Percentiles rank a stretch among this genome's conserved stretches.
Evolutionary conservation across 768 basidiomycete species (phyloP).

Genomic region (Macrocybe gigantea): DNA sequence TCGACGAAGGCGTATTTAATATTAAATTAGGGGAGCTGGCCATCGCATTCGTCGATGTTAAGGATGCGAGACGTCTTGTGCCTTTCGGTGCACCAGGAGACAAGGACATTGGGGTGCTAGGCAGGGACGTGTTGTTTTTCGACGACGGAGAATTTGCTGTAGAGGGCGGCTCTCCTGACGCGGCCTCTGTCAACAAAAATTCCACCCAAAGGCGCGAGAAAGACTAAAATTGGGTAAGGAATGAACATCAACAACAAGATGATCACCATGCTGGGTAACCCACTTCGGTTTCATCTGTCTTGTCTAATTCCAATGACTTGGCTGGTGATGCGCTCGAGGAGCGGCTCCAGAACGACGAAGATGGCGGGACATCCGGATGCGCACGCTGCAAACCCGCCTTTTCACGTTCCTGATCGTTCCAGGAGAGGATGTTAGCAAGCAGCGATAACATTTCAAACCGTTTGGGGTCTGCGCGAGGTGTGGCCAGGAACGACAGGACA

Average conservation of each 20-base stretch:
- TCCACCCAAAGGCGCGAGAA: slow-evolving; percentile 98
- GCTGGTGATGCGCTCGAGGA: slow-evolving; percentile 21
- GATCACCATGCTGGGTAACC: slow-evolving; percentile 5
- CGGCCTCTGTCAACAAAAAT: slow-evolving; percentile 91
- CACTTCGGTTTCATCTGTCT: slow-evolving; percentile 83
- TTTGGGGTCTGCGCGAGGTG: slow-evolving; percentile 88
- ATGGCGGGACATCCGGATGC: slow-evolving; percentile 15
- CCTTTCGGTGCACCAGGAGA: slow-evolving; percentile 6
- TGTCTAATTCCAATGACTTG: slow-evolving; percentile 57
- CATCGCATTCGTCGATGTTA: slow-evolving; percentile 17
- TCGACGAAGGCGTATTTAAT: slow-evolving; percentile 9
- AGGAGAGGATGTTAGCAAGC: slow-evolving; percentile 84
- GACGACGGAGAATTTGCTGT: slow-evolving; percentile 15
- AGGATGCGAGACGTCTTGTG: slow-evolving; percentile 24
- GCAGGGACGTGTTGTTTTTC: slow-evolving; percentile 25
- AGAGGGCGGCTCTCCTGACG: slow-evolving; percentile 31
- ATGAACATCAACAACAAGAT: not conserved
- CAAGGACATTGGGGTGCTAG: slow-evolving; percentile 22
- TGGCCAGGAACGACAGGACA: slow-evolving; percentile 82
- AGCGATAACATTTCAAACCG: slow-evolving; percentile 95
- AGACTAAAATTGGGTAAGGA: slow-evolving; percentile 46
- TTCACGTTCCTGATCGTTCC: slow-evolving; percentile 88
- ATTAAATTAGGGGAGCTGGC: slow-evolving; percentile 31
- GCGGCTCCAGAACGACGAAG: slow-evolving; percentile 38
- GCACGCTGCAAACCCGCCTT: slow-evolving; percentile 80